A percentile compares a stretch with the other conserved stretches of the same genome.
Evolutionary conservation across 805 yeast species (phyloP).

Genomic region (Suhomyces sp.): DNA sequence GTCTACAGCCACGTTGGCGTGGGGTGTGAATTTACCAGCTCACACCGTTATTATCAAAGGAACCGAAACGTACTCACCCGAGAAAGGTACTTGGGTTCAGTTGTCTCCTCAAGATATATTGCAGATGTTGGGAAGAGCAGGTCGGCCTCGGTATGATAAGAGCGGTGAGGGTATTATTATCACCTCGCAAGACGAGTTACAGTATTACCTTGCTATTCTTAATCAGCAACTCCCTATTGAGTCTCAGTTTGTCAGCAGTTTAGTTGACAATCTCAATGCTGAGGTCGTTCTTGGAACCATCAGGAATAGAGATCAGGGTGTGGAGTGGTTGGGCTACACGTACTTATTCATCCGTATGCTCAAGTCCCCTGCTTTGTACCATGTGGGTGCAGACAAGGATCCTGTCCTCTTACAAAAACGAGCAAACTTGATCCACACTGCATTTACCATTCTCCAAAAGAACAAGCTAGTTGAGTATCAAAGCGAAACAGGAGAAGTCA

Average conservation of each 20-base stretch:
- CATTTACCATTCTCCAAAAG: conserved; percentile 56
- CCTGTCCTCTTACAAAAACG: conserved; percentile 49
- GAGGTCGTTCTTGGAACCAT: conserved; percentile 78
- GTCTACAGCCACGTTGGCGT: conserved; percentile 90
- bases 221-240: conserved; percentile 92
- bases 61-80: conserved; percentile 91
- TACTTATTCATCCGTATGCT: conserved; percentile 80
- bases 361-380: conserved; percentile 68
- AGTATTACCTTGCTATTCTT: conserved; percentile 83
- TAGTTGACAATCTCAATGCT: conserved; percentile 80
- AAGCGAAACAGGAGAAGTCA: conserved; percentile 36
- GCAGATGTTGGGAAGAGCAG: conserved; percentile 98
- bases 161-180: conserved; percentile 93
- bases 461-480: conserved; percentile 63
- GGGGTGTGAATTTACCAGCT: conserved; percentile 97
- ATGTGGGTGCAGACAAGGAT: conserved; percentile 68
- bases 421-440: conserved; percentile 72
- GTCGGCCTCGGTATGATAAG: conserved; percentile 90
- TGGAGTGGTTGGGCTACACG: conserved; percentile 75
- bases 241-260: conserved; percentile 69
- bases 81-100: conserved; percentile 83
- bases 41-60: conserved; percentile 93
- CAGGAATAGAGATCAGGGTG: conserved; percentile 58
- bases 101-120: conserved; percentile 92
- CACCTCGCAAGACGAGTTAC: conserved; percentile 80